Evolutionary conservation across 1,284 basidiomycete species (phyloP).

Genomic region (Agroathelia rolfsii): DNA sequence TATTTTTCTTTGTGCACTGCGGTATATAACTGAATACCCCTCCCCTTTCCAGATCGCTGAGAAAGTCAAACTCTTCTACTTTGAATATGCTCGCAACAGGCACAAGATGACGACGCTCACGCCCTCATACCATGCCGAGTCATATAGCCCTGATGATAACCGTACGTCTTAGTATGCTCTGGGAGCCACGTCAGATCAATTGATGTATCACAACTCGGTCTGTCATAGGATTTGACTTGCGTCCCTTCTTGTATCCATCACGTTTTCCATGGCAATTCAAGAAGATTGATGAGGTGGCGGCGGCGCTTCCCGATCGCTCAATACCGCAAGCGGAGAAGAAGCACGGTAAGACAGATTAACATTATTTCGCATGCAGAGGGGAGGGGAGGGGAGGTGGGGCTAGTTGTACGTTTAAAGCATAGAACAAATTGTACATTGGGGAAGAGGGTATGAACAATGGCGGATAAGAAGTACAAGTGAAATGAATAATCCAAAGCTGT

Average conservation of each 20-base stretch:
- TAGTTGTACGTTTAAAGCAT: conserved; percentile 21
- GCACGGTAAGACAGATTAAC: conserved; percentile 35
- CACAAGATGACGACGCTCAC: conserved; percentile 99
- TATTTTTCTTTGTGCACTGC: not conserved
- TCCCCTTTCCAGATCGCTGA: conserved; percentile 74
- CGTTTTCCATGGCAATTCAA: conserved; percentile 95
- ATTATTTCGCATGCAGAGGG: conserved; percentile 1
- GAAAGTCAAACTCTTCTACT: conserved; percentile 97
- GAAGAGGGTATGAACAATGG: conserved; percentile 5
- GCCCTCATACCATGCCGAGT: conserved; percentile 93
- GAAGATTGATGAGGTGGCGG: conserved; percentile 84
- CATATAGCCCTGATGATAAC: conserved; percentile 95
- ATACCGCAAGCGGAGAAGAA: conserved; percentile 16
- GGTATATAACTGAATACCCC: not conserved
- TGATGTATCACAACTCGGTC: conserved; percentile 6
- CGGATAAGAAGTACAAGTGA: conserved; percentile 7
- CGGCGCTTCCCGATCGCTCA: conserved; percentile 63
- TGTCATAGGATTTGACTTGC: conserved; percentile 77
- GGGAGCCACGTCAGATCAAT: conserved; percentile 1
- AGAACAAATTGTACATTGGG: conserved; percentile 20
- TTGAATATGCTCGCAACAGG: conserved; percentile 91
- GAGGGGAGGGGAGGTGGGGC: conserved; percentile 8
- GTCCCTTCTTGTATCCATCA: conserved; percentile 93
- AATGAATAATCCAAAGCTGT: conserved; percentile 1
- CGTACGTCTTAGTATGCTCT: conserved; percentile 37